phyloP scores from a whole-genome alignment of 176 grass and related monocot species.

The Carex littledalei region DNA sequence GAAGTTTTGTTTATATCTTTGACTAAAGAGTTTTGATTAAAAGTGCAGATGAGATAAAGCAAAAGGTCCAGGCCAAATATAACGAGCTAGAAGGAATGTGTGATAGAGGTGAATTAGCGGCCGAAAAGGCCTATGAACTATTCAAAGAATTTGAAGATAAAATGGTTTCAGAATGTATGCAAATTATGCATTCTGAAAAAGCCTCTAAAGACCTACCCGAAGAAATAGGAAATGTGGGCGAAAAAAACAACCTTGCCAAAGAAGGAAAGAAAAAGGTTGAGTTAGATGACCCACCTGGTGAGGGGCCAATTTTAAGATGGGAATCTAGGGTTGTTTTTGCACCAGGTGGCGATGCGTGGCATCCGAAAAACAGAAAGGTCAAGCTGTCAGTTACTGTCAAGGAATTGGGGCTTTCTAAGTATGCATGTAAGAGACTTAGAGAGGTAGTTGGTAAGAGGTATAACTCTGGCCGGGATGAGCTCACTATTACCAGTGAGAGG shows the following conservation, averaged over 20 bases:
- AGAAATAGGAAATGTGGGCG: slow-evolving; percentile 15
- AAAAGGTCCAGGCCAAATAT: slow-evolving; percentile 75
- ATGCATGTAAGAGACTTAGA: slow-evolving; percentile 64
- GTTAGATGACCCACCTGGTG: slow-evolving; percentile 77
- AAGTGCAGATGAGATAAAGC: slow-evolving; percentile 77
- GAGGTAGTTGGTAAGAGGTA: slow-evolving; percentile 89
- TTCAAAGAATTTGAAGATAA: slow-evolving; percentile 93
- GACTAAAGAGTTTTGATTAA: slow-evolving; percentile 16
- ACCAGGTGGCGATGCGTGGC: slow-evolving; percentile 77
- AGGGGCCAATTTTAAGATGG: slow-evolving; percentile 86
- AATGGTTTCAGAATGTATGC: slow-evolving; percentile 49
- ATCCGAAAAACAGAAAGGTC: slow-evolving; percentile 90
- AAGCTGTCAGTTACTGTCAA: slow-evolving; percentile 85
- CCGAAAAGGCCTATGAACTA: slow-evolving; percentile 70
- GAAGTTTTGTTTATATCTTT: slow-evolving; percentile 17
- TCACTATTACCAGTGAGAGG: slow-evolving; percentile 89
- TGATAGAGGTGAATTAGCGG: slow-evolving; percentile 69
- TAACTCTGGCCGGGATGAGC: slow-evolving; percentile 81
- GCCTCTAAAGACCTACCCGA: slow-evolving; percentile 18
- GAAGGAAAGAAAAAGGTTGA: slow-evolving; percentile 37
- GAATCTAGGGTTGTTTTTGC: slow-evolving; percentile 80
- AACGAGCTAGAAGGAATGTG: slow-evolving; percentile 82
- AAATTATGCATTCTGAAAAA: slow-evolving; percentile 50
- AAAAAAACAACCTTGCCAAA: slow-evolving; percentile 20
- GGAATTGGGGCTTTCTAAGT: slow-evolving; percentile 70